These are phyloP conservation scores for Durotheca rogersii DNA, from an alignment of 495 filamentous ascomycete genomes.

Conservation along the genomic window DNA sequence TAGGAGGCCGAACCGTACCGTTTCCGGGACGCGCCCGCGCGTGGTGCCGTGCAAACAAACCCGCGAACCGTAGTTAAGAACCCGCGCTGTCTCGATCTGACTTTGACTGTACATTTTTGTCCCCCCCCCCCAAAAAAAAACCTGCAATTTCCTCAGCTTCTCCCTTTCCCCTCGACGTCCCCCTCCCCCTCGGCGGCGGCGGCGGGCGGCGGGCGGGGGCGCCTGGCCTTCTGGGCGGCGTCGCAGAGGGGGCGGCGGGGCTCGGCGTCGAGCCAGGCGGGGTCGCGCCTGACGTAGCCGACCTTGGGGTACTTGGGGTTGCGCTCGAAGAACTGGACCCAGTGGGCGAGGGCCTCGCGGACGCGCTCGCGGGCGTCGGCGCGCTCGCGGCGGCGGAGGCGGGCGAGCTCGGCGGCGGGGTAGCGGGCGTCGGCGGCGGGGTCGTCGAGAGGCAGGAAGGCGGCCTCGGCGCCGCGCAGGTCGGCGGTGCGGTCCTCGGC, in stretches of 20 bases:
- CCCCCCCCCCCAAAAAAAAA: no score
- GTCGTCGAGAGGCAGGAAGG: conserved; percentile 79
- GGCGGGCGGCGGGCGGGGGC: no score
- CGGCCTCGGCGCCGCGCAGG: conserved; percentile 81
- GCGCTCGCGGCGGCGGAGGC: conserved; percentile 54
- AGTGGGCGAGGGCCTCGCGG: conserved; percentile 59
- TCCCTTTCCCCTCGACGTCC: no score
- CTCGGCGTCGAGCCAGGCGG: conserved; percentile 51
- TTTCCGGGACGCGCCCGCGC: no score
- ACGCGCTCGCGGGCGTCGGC: conserved; percentile 56
- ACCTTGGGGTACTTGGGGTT: conserved; percentile 73
- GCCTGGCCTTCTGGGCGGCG: conserved; percentile 44
- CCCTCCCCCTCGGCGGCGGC: no score
- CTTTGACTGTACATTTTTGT: no score
- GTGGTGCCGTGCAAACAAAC: no score
- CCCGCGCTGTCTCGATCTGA: no score
- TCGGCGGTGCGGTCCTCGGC: conserved; percentile 77
- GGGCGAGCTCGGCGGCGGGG: conserved; percentile 54
- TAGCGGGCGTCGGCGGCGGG: conserved; percentile 52
- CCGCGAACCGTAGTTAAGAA: no score
- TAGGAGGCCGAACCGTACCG: no score
- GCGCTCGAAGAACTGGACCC: conserved; percentile 76
- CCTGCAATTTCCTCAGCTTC: no score
- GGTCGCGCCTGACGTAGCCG: conserved; percentile 58
- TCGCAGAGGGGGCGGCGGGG: conserved; percentile 47